Conservation (phyloP, 345 rosid species). For the Noccaea caerulescens region DNA sequence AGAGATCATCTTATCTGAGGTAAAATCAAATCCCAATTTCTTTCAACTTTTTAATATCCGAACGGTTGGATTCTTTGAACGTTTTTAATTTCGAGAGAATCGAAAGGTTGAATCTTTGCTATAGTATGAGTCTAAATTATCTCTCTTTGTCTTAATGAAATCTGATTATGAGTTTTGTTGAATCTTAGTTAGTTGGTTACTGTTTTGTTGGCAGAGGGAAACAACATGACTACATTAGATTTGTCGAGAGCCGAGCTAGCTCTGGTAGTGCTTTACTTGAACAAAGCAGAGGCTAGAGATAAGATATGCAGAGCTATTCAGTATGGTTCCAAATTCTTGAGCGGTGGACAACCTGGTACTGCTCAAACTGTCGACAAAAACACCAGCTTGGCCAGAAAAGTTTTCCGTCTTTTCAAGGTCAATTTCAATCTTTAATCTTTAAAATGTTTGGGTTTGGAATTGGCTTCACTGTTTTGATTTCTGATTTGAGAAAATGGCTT, state of each 20-base stretch:
- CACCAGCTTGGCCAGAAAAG: conserved; percentile 97
- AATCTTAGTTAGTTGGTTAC: conserved; percentile 12
- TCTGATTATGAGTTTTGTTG: conserved; percentile 23
- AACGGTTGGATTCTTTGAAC: not conserved
- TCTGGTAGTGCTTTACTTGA: conserved; percentile 80
- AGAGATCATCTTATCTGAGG: conserved; percentile 23
- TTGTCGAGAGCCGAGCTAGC: conserved; percentile 86
- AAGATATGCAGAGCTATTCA: conserved; percentile 99
- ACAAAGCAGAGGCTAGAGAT: conserved; percentile 98
- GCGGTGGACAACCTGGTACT: conserved; percentile 88
- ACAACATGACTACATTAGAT: conserved; percentile 72
- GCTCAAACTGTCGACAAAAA: conserved; percentile 93
- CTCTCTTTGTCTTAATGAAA: not conserved
- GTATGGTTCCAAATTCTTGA: conserved; percentile 90
- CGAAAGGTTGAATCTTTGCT: not conserved
- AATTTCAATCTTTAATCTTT: not conserved
- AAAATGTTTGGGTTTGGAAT: not conserved
- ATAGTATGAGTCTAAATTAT: too few species aligned
- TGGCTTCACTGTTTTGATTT: conserved; percentile 21
- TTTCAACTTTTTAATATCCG: not conserved
- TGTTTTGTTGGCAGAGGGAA: conserved; percentile 39
- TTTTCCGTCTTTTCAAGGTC: conserved; percentile 97
- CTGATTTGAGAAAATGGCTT: not conserved
- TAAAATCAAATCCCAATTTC: not conserved
- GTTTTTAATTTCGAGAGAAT: not conserved